Evolutionary conservation across 345 rosid species (phyloP), one percentile per base, ranked within the genome.

Genomic region (Brassica incana): DNA sequence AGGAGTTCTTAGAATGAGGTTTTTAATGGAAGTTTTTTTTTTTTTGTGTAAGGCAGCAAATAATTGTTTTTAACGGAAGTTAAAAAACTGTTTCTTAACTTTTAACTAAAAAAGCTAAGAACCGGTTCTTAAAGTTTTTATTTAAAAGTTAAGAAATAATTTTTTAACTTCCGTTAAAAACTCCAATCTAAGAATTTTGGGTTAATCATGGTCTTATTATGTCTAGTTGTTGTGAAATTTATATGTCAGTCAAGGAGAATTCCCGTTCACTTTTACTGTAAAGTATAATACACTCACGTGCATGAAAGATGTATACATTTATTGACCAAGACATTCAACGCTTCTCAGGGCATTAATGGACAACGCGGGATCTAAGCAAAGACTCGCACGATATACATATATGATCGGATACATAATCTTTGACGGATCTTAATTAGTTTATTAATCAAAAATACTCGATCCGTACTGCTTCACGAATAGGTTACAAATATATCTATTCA

Each of bases 381-480:
- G 62, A 69, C 68, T 76, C 11, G 79, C 74, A 68, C 59, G 67
- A 35, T 67, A 58, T 72, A 76, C 54, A 58, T 12, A 76, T 58
- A 23, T 68, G 33, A 12, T 68, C 33, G 36, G 30, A 6, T 68
- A 38, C 43, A 38, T 67, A 14, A 52, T 66, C 29, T 58, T 59
- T 35, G 33, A 56, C n/a, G 23, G 54, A 59, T 72, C 65, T 38
- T 66, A 50, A 3, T 43, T 43, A 43, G 14, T 67, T 15, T 30
- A n/a, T 65, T 32, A 65, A 33, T 25, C 10, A 38, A 23, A 58
- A 50, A 52, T 52, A 52, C 54, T 11, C 67, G 5, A 56, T 38
- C 67, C 20, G 66, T 64, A 65, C 67, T 76, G 29, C 61, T 56
- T 58, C 32, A 67, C 64, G 32, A 27, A 38, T 67, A n/a, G 25